Percentiles rank a stretch among this genome's conserved stretches.
phyloP scores from a whole-genome alignment of 768 basidiomycete species.

The Rhodotorula babjevae region DNA sequence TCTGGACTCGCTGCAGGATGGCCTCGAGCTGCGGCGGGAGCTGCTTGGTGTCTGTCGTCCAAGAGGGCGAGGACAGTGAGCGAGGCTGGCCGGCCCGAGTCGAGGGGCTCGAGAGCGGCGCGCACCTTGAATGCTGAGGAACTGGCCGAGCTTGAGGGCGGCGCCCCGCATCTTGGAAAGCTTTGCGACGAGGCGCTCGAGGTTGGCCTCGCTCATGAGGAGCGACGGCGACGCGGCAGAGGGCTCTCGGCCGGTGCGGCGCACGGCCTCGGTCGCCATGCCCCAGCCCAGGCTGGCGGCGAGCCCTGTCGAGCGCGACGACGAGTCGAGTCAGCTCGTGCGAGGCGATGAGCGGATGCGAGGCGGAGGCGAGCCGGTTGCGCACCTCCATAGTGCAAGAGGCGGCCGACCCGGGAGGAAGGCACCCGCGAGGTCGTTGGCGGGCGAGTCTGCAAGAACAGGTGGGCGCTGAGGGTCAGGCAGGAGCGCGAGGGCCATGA shows the following conservation, averaged over 20 bases:
- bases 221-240: slow-evolving; percentile 52
- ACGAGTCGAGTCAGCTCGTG: not conserved
- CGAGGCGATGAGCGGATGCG: not conserved
- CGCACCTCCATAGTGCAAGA: slow-evolving; percentile 89
- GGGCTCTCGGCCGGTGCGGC: slow-evolving; percentile 42
- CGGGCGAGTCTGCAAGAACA: not conserved
- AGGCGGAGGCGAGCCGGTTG: not conserved
- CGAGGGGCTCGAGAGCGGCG: too few species aligned
- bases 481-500: too few species aligned
- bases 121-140: slow-evolving; percentile 88
- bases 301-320: slow-evolving; percentile 57
- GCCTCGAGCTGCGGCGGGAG: slow-evolving; percentile 81
- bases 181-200: slow-evolving; percentile 81
- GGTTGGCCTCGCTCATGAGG: slow-evolving; percentile 86
- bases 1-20: slow-evolving; percentile 85
- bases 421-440: slow-evolving; percentile 70
- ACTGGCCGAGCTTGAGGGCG: slow-evolving; percentile 92
- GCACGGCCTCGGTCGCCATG: slow-evolving; percentile 81
- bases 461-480: not conserved
- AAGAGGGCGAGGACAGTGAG: not conserved
- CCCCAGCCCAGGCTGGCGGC: slow-evolving; percentile 85
- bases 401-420: slow-evolving; percentile 75
- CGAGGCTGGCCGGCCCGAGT: too few species aligned
- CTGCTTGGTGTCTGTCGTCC: slow-evolving; percentile 68
- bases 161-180: slow-evolving; percentile 95